Evolutionary conservation across 2,329 filamentous ascomycete species (phyloP).

Genomic region (Madurella mycetomatis): DNA sequence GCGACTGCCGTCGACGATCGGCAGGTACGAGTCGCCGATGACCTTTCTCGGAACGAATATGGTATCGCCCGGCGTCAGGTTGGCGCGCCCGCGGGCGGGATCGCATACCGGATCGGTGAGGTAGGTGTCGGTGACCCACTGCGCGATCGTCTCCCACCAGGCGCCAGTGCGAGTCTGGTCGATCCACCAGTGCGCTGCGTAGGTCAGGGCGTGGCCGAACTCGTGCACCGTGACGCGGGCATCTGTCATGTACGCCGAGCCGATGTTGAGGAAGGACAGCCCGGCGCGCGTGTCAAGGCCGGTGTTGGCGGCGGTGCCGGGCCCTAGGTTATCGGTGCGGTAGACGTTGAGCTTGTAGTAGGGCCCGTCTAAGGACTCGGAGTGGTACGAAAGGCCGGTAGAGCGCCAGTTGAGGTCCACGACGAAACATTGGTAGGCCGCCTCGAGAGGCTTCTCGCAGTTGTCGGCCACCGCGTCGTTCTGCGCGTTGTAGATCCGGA

Average conservation of each 20-base stretch:
- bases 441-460: conserved; percentile 41
- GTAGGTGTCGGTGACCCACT: conserved; percentile 47
- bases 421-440: conserved; percentile 37
- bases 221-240: conserved; percentile 45
- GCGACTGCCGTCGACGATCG: conserved; percentile 43
- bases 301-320: conserved; percentile 36
- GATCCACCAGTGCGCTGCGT: conserved; percentile 41
- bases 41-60: conserved; percentile 42
- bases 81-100: conserved; percentile 33
- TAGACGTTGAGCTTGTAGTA: conserved; percentile 47
- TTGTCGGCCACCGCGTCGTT: conserved; percentile 28
- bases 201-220: conserved; percentile 46
- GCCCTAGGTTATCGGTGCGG: conserved; percentile 28
- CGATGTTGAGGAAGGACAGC: conserved; percentile 41
- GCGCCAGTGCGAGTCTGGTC: conserved; percentile 43
- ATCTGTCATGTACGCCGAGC: conserved; percentile 34
- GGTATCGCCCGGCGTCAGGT: conserved; percentile 33
- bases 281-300: conserved; percentile 38
- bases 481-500: conserved; percentile 36
- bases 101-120: conserved; percentile 42
- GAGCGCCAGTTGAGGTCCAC: conserved; percentile 33
- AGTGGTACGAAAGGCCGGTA: conserved; percentile 30
- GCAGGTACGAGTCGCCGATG: conserved; percentile 44
- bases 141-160: conserved; percentile 50
- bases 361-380: conserved; percentile 32